Base-by-base conservation (phyloP, 495 filamentous ascomycete species). In the Ascodesmis nigricans region DNA sequence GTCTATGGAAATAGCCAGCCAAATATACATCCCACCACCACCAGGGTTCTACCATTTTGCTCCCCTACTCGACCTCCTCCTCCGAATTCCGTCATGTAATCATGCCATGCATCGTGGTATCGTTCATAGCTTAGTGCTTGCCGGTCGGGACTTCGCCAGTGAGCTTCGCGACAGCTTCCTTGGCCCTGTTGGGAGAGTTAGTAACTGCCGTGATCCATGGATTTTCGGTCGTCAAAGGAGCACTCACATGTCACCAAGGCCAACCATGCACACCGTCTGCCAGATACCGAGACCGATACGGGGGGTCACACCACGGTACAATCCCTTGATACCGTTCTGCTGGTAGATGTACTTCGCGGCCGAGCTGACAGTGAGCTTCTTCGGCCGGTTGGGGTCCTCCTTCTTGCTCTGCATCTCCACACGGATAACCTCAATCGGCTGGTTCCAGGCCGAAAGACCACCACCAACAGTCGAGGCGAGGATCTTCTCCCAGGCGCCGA, bases 331-430 rank as follows among this genome's bases (percentile, higher is more conserved):
- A 24, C 87, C 87, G 53, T 91, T 93, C 42, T 59, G 64, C 40
- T 67, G 48, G 59, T 97, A 97, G 53, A 97, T 92, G 55, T 97
- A 97, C 54, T 62, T 75, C 58, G 80, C 73, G 29, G 87, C 75
- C 60, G 77, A 91, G 39, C 71, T 78, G 33, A 97, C 90, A 37
- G 82, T 95, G 70, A 97, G 67, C 58, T 97, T 97, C 71, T 90
- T 90, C 35, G 87, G 87, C 17, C 87, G 78, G 61, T 95, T 95
- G 34, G 87, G 83, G 50, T 97, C 87, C 38, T 72, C 78, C 41
- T 77, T 93, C 72, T 91, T 95, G 63, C 76, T 84, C 69, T 97
- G 87, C 90, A 97, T 95, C 67, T 97, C 87, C 39, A 97, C 87
- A 45, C 87, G 78, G 55, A 97, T 91, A 53, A 97, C 87, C 69